Conservation (phyloP, 2,329 filamentous ascomycete genomes). For the Endoconidiophora laricicola region DNA sequence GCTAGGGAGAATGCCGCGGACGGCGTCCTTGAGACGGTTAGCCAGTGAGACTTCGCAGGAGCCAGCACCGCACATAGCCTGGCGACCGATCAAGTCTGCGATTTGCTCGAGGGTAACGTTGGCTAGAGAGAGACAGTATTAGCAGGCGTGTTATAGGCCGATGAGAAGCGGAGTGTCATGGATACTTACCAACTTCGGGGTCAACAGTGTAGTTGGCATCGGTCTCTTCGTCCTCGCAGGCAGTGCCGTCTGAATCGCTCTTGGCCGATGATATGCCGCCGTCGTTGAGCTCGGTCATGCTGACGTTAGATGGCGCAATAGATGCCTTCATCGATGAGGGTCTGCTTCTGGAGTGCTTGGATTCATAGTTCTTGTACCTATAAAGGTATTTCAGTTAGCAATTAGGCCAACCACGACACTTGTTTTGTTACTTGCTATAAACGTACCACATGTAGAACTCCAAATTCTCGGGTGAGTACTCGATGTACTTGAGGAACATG, state of each 20-base stretch:
- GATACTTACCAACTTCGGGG: slow-evolving; percentile 20
- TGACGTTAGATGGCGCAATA: slow-evolving; percentile 10
- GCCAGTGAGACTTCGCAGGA: slow-evolving; percentile 11
- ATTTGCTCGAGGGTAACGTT: slow-evolving; percentile 12
- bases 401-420: not conserved
- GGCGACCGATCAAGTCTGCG: slow-evolving; percentile 12
- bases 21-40: slow-evolving; percentile 16
- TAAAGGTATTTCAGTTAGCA: not conserved
- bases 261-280: slow-evolving; percentile 1
- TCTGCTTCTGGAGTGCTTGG: slow-evolving; percentile 10
- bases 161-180: not conserved
- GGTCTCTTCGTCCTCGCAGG: slow-evolving; percentile 19
- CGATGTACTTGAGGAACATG: slow-evolving; percentile 34
- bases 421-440: not conserved
- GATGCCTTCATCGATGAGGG: slow-evolving; percentile 12
- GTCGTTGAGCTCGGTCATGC: slow-evolving; percentile 7
- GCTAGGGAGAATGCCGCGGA: slow-evolving; percentile 13
- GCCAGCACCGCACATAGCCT: slow-evolving; percentile 12
- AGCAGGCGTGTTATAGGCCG: not conserved
- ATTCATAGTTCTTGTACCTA: slow-evolving; percentile 30
- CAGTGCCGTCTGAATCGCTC: slow-evolving; percentile 4
- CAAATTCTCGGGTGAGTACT: slow-evolving; percentile 31
- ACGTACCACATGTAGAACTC: slow-evolving; percentile 33
- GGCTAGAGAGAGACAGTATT: slow-evolving; percentile 2
- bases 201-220: slow-evolving; percentile 19